Base-by-base conservation (phyloP, 352 stramenopile genomes). In the Globisporangium sylvaticum region DNA sequence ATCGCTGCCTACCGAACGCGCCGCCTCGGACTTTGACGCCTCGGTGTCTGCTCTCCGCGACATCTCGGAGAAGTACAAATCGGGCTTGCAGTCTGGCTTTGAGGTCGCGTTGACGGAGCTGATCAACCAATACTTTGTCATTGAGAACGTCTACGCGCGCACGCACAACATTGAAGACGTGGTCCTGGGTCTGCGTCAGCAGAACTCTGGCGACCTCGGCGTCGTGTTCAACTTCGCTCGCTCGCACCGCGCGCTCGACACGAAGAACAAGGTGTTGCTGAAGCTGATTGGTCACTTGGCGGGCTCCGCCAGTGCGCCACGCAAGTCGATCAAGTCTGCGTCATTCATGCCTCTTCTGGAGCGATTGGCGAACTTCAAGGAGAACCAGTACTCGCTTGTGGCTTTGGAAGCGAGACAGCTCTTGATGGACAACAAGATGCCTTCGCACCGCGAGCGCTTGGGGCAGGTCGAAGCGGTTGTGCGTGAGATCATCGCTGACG, bases 381-480 rank as follows among this genome's bases (percentile, higher is more conserved):
- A 95, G 68, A 93, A 92, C 58, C 73, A 90, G 69, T 99, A 99
- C 81, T 97, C 93, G 55, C 73, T 95, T 14, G 81, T 99, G 46
- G 93, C 97, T 10, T 82, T 99, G 61, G 85, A 97, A 71, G 97
- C 97, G 27, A 88, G 97, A 66, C 97, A 98, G 72, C 81, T 99
- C 44, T 79, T 99, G 9, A 96, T 99, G 58, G 86, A 98, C 74
- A 92, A 98, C 76, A 98, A 97, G 74, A 98, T 98, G 81, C 96
- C 97, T 39, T 98, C 92, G 62, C 97, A 98, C 74, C 81, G 95
- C 39, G 90, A 98, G 66, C 89, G 95, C 8, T 69, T 97, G 34
- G 79, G 75, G 25, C 87, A 94, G 48, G 87, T 95, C 31, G 87
- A 95, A 70, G 76, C 75, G 7, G 75, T 94, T 37, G 75, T 96